Conservation (phyloP, 2,329 filamentous ascomycete species). For the Xylaria hypoxylon region DNA sequence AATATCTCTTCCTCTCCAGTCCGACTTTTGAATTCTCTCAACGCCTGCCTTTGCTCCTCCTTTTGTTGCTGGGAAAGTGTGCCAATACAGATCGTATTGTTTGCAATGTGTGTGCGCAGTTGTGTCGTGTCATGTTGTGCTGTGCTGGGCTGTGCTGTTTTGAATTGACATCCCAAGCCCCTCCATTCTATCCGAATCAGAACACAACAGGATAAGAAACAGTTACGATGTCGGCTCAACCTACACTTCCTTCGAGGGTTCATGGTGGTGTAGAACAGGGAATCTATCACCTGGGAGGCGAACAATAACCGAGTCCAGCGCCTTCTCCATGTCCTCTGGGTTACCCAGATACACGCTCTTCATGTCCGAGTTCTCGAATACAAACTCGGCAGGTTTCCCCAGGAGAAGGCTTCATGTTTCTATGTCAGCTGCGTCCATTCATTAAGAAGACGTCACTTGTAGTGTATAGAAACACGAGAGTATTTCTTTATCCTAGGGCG, state of each 20-base stretch:
- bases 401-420: neutral
- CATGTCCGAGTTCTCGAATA: neutral
- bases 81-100: too few relatives aligned
- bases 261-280: neutral
- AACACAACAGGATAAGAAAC: neutral
- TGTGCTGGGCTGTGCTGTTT: neutral
- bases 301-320: neutral
- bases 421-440: neutral
- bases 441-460: neutral
- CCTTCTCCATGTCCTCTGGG: neutral
- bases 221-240: neutral
- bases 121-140: neutral
- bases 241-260: neutral
- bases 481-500: neutral
- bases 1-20: neutral
- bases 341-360: slow-evolving; percentile 10
- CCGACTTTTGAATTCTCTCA: neutral
- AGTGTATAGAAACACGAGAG: too few relatives aligned
- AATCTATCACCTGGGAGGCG: neutral
- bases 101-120: neutral
- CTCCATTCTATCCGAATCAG: neutral
- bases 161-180: neutral
- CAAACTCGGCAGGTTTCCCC: slow-evolving; percentile 2
- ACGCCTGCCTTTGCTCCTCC: neutral
- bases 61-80: neutral